Percentiles rank a stretch among this genome's conserved stretches.
Evolutionary conservation across 2,329 filamentous ascomycete genomes (phyloP).

Genomic region (Zymoseptoria ardabiliae): DNA sequence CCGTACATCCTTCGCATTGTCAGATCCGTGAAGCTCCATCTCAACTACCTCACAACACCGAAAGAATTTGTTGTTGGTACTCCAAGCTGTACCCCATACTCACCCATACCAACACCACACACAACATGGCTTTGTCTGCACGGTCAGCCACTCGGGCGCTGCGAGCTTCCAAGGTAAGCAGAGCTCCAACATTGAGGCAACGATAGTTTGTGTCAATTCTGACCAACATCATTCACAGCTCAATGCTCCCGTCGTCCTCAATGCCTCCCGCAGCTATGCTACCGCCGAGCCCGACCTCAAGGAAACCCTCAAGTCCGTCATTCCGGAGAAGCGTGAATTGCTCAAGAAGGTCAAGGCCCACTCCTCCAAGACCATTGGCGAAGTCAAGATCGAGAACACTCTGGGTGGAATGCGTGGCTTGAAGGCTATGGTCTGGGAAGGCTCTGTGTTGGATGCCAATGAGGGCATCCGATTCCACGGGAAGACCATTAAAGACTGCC

Average conservation of each 20-base stretch:
- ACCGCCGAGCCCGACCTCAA: slow-evolving; percentile 83
- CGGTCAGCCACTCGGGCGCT: slow-evolving; percentile 56
- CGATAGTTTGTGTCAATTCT: not conserved
- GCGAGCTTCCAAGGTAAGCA: slow-evolving; percentile 55
- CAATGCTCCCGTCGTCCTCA: slow-evolving; percentile 13
- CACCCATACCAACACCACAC: slow-evolving; percentile 1
- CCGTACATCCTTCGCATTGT: not conserved
- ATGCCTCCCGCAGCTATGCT: slow-evolving; percentile 53
- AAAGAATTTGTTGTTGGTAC: not conserved
- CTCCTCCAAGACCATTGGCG: slow-evolving; percentile 73
- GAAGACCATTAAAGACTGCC: slow-evolving; percentile 96
- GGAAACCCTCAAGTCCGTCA: slow-evolving; percentile 70
- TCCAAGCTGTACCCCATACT: not conserved
- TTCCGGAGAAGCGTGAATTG: slow-evolving; percentile 88
- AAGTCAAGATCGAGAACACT: slow-evolving; percentile 89
- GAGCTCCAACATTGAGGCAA: not conserved
- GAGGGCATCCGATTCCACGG: slow-evolving; percentile 98
- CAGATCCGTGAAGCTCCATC: not conserved
- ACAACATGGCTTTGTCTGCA: slow-evolving; percentile 56
- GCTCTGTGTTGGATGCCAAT: slow-evolving; percentile 89
- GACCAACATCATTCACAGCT: not conserved
- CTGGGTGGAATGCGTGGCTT: slow-evolving; percentile 92
- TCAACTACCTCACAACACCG: not conserved
- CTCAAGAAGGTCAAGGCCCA: slow-evolving; percentile 89
- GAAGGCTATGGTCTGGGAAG: slow-evolving; percentile 98